Evolutionary conservation across 306 rosid species (phyloP).

Genomic region (Castanea crenata): DNA sequence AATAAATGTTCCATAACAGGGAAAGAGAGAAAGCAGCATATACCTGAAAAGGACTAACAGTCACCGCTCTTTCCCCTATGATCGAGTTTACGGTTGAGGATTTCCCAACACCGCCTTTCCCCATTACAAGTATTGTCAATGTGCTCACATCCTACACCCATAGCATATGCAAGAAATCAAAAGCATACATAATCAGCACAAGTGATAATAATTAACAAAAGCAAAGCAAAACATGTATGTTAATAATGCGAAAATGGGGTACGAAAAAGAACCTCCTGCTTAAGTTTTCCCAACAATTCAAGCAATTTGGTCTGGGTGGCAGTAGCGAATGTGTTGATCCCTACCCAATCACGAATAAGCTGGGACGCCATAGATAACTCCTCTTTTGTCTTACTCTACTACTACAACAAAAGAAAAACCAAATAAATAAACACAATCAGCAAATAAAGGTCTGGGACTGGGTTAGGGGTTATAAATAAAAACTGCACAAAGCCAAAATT

Average conservation of each 20-base stretch:
- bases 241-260: not conserved
- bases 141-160: conserved; percentile 71
- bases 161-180: not conserved
- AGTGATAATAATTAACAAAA: not conserved
- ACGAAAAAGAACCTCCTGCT: conserved; percentile 59
- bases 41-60: conserved; percentile 95
- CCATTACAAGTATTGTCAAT: conserved; percentile 94
- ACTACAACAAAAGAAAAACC: not conserved
- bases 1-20: conserved; percentile 1
- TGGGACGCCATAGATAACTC: conserved; percentile 61
- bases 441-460: not conserved
- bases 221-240: not conserved
- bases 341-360: conserved; percentile 78
- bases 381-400: not conserved
- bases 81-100: conserved; percentile 93
- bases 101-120: conserved; percentile 96
- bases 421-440: not conserved
- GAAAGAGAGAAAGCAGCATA: not conserved
- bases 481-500: too few relatives aligned
- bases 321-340: conserved; percentile 77
- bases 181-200: not conserved
- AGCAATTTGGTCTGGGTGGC: conserved; percentile 86
- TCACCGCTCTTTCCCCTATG: conserved; percentile 81
- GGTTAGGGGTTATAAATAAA: too few relatives aligned
- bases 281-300: conserved; percentile 76